Evolutionary conservation across 1,139 yeast species (phyloP).

Genomic region (Petasospora fabianii): DNA sequence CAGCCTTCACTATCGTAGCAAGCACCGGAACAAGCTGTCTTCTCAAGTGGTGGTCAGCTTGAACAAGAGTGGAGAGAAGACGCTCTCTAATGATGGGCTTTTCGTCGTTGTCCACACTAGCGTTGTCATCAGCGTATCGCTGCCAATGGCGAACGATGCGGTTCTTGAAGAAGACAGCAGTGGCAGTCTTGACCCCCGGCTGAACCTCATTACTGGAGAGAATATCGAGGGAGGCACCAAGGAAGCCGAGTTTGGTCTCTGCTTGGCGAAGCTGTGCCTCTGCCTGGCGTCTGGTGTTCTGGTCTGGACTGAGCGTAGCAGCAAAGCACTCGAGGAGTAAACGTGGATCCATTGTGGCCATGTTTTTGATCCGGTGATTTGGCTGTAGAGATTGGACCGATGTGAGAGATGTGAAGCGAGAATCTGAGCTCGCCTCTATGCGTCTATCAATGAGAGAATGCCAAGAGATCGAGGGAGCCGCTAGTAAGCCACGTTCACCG

Average conservation of each 20-base stretch:
- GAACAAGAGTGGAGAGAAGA: constrained; percentile 38
- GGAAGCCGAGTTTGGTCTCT: constrained; percentile 61
- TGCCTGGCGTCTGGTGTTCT: constrained; percentile 58
- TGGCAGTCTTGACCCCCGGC: constrained; percentile 63
- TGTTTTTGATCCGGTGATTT: background rate
- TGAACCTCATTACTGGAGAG: constrained; percentile 52
- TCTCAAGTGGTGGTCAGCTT: constrained; percentile 39
- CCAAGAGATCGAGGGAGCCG: too few species aligned
- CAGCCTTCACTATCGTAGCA: constrained; percentile 58
- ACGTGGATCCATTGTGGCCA: constrained; percentile 58
- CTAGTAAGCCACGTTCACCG: too few species aligned
- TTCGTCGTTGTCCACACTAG: constrained; percentile 59
- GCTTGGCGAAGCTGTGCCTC: constrained; percentile 62
- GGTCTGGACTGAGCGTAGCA: constrained; percentile 75
- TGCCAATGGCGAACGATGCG: constrained; percentile 65
- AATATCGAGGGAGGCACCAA: constrained; percentile 80
- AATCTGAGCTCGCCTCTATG: too few species aligned
- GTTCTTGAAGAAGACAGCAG: constrained; percentile 87
- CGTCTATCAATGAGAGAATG: too few species aligned
- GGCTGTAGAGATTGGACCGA: too few species aligned
- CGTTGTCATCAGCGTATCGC: constrained; percentile 30
- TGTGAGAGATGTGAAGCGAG: too few species aligned
- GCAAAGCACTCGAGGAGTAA: constrained; percentile 72
- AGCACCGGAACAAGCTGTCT: constrained; percentile 70
- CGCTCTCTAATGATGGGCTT: constrained; percentile 66